A percentile compares a stretch with the other conserved stretches of the same genome.
phyloP scores from a whole-genome alignment of 2,329 filamentous ascomycete species.

The Cladorrhinum sp. region DNA sequence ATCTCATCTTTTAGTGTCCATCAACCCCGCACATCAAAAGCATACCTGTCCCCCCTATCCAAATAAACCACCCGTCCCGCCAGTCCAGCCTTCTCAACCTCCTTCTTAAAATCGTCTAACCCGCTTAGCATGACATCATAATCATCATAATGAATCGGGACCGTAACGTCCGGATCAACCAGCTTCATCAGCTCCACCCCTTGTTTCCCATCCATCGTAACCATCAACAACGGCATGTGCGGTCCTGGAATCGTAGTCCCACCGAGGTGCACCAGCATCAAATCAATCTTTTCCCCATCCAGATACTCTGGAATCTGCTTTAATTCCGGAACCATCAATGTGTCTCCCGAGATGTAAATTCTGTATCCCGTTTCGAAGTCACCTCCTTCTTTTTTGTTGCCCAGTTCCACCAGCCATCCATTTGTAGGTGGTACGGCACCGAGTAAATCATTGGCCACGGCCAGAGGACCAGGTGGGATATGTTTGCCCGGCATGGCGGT shows the following conservation, averaged over 20 bases:
- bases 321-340: slow-evolving; percentile 60
- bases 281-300: slow-evolving; percentile 52
- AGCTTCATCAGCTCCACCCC: slow-evolving; percentile 58
- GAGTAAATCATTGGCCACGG: slow-evolving; percentile 39
- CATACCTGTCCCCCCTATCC: slow-evolving; percentile 56
- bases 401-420: slow-evolving; percentile 65
- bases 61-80: slow-evolving; percentile 56
- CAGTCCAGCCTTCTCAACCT: slow-evolving; percentile 50
- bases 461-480: slow-evolving; percentile 43
- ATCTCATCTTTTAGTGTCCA: background rate
- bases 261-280: slow-evolving; percentile 66
- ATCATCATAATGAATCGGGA: slow-evolving; percentile 64
- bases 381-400: slow-evolving; percentile 28
- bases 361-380: slow-evolving; percentile 45
- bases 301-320: slow-evolving; percentile 58
- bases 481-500: slow-evolving; percentile 66
- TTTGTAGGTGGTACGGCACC: slow-evolving; percentile 59
- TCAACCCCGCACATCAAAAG: slow-evolving; percentile 44
- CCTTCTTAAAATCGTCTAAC: slow-evolving; percentile 58
- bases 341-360: slow-evolving; percentile 67
- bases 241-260: slow-evolving; percentile 64
- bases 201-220: slow-evolving; percentile 66
- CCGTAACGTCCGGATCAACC: slow-evolving; percentile 58
- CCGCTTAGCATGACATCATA: slow-evolving; percentile 61
- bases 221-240: slow-evolving; percentile 59